phyloP scores from a whole-genome alignment of 306 rosid species.

The Citrullus amarus region DNA sequence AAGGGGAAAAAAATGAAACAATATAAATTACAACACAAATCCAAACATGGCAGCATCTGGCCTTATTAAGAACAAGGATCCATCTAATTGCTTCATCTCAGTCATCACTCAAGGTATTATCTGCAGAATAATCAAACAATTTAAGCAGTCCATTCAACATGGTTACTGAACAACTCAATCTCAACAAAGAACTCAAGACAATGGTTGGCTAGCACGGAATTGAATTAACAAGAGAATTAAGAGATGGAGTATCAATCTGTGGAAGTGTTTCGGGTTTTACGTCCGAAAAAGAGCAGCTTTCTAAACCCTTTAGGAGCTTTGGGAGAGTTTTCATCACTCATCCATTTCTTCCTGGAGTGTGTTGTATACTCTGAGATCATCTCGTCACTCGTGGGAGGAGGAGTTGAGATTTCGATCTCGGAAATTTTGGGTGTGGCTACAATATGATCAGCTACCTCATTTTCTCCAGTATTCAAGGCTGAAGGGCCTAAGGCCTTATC shows the following conservation, averaged over 20 bases:
- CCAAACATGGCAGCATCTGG: slow-evolving; percentile 30
- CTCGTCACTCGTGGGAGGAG: slow-evolving; percentile 53
- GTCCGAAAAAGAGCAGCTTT: slow-evolving; percentile 87
- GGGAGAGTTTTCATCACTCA: slow-evolving; percentile 57
- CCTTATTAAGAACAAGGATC: slow-evolving; percentile 24
- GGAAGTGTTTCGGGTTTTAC: slow-evolving; percentile 37
- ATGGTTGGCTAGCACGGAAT: slow-evolving; percentile 12
- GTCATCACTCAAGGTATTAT: slow-evolving; percentile 18
- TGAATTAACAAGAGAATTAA: slow-evolving; percentile 9
- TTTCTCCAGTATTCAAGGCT: slow-evolving; percentile 20
- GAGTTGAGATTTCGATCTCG: slow-evolving; percentile 45
- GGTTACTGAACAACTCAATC: slow-evolving; percentile 9
- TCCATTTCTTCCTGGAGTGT: slow-evolving; percentile 91
- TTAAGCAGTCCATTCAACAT: slow-evolving; percentile 13
- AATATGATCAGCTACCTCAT: slow-evolving; percentile 24
- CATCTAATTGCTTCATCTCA: slow-evolving; percentile 23
- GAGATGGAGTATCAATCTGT: slow-evolving; percentile 17
- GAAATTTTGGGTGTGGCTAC: slow-evolving; percentile 26
- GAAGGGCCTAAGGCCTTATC: slow-evolving; percentile 20
- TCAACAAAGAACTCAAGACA: slow-evolving; percentile 14
- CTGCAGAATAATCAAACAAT: slow-evolving; percentile 21
- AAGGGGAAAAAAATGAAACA: slow-evolving; percentile 3
- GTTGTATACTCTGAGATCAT: slow-evolving; percentile 21
- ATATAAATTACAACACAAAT: slow-evolving; percentile 29
- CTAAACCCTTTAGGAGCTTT: slow-evolving; percentile 74